Conservation (phyloP, 345 rosid genomes). For the Erysimum cheiranthoides region DNA sequence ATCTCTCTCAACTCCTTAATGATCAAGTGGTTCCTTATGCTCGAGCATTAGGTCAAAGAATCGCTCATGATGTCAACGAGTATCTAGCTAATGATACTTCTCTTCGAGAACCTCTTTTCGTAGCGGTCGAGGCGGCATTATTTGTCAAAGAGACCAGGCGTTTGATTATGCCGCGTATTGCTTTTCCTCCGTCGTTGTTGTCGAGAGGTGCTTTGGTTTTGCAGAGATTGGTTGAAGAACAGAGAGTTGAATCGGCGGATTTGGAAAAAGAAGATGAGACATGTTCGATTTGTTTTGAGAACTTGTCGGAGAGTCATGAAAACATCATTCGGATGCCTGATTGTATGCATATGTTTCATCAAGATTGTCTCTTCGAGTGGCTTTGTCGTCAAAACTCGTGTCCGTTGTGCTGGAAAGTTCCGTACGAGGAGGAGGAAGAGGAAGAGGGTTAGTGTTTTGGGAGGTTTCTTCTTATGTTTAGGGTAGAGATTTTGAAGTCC, state of each 20-base stretch:
- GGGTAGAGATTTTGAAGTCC: no score
- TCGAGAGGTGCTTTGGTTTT: not conserved
- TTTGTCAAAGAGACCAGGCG: not conserved
- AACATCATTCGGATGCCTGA: conserved; percentile 16
- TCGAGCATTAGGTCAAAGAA: not conserved
- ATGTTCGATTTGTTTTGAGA: conserved; percentile 27
- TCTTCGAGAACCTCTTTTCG: not conserved
- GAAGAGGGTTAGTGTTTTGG: no score
- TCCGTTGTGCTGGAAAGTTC: conserved; percentile 7
- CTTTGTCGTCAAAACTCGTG: not conserved
- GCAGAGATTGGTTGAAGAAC: not conserved
- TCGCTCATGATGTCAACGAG: not conserved
- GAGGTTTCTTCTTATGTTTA: no score
- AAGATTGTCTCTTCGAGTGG: conserved; percentile 27
- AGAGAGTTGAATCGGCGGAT: not conserved
- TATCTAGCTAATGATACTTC: not conserved
- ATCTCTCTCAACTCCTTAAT: conserved; percentile 10
- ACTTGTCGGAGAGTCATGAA: not conserved
- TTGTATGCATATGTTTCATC: conserved; percentile 32
- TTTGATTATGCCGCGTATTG: not conserved
- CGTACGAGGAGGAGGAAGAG: not conserved
- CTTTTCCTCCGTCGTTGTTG: not conserved
- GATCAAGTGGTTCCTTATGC: not conserved
- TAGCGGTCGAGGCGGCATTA: not conserved
- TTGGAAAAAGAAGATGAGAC: not conserved